Conservation (phyloP, 352 stramenopile genomes). For the Phytophthora agathidicida region DNA sequence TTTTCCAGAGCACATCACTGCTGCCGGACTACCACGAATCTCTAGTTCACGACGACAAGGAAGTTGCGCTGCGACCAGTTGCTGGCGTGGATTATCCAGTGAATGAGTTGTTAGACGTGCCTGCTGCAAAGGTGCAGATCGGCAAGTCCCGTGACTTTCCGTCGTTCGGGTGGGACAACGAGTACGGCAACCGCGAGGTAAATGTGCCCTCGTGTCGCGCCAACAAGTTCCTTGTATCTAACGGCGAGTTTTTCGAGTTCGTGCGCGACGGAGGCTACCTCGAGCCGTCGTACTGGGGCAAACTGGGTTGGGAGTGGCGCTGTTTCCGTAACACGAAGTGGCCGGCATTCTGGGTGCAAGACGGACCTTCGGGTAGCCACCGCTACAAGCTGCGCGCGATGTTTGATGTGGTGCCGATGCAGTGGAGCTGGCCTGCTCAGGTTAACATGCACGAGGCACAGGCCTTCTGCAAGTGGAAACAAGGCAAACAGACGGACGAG, state of each 20-base stretch:
- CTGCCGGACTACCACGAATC: conserved; percentile 87
- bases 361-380: conserved; percentile 92
- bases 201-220: conserved; percentile 89
- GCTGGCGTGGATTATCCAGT: conserved; percentile 87
- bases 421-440: conserved; percentile 96
- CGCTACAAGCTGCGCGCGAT: conserved; percentile 94
- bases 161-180: conserved; percentile 98
- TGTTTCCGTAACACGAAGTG: conserved; percentile 96
- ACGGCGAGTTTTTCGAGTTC: conserved; percentile 97
- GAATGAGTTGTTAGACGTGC: conserved; percentile 90
- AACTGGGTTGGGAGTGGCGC: conserved; percentile 94
- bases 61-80: conserved; percentile 65
- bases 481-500: conserved; percentile 60
- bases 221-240: conserved; percentile 94
- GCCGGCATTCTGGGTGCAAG: conserved; percentile 94
- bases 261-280: conserved; percentile 94
- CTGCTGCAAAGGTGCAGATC: conserved; percentile 68
- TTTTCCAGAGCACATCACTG: conserved; percentile 86
- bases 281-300: conserved; percentile 89
- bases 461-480: conserved; percentile 92
- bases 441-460: conserved; percentile 97
- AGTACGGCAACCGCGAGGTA: conserved; percentile 93
- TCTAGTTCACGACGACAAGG: conserved; percentile 12
- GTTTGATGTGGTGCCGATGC: conserved; percentile 93
- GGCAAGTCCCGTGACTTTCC: conserved; percentile 93